Percentiles rank a stretch among this genome's conserved stretches.
Evolutionary conservation across 1,139 yeast genomes (phyloP).

Genomic region (Petasospora fabianii): DNA sequence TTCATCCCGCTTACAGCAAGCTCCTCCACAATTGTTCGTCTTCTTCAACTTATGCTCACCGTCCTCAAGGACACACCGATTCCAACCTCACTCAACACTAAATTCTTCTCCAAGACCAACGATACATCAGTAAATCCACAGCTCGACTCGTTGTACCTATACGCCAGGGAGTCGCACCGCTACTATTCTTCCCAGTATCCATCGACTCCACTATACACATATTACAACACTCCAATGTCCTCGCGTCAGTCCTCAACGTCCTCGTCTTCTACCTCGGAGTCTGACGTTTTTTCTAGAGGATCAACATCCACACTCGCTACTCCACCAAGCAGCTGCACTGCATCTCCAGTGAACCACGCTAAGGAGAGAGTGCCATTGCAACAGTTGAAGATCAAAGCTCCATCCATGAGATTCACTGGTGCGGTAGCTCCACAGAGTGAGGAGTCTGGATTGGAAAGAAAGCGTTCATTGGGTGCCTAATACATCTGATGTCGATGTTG

Average conservation of each 20-base stretch:
- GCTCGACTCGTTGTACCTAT: constrained; percentile 12
- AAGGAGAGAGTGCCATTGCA: constrained; percentile 13
- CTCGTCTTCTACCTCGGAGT: constrained; percentile 6
- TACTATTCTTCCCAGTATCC: constrained; percentile 6
- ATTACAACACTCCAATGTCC: constrained; percentile 11
- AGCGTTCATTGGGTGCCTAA: constrained; percentile 13
- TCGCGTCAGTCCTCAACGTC: constrained; percentile 15
- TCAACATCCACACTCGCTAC: constrained; percentile 18
- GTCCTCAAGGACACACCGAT: constrained; percentile 13
- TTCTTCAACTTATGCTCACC: constrained; percentile 9
- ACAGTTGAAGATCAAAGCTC: constrained; percentile 9
- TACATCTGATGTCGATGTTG: not conserved
- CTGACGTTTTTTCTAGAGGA: constrained; percentile 12
- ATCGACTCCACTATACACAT: constrained; percentile 10
- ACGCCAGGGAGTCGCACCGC: constrained; percentile 15
- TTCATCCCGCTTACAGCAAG: constrained; percentile 7
- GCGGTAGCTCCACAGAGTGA: constrained; percentile 1
- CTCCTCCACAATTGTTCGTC: constrained; percentile 5
- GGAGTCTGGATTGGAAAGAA: constrained; percentile 10
- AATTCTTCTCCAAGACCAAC: constrained; percentile 16
- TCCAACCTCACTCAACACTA: constrained; percentile 22
- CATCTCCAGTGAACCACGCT: constrained; percentile 24
- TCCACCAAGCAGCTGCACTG: constrained; percentile 26
- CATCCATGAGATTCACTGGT: not conserved
- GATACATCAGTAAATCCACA: constrained; percentile 13